Base-by-base conservation (phyloP, 495 filamentous ascomycete genomes). In the Talaromyces proteolyticus region DNA sequence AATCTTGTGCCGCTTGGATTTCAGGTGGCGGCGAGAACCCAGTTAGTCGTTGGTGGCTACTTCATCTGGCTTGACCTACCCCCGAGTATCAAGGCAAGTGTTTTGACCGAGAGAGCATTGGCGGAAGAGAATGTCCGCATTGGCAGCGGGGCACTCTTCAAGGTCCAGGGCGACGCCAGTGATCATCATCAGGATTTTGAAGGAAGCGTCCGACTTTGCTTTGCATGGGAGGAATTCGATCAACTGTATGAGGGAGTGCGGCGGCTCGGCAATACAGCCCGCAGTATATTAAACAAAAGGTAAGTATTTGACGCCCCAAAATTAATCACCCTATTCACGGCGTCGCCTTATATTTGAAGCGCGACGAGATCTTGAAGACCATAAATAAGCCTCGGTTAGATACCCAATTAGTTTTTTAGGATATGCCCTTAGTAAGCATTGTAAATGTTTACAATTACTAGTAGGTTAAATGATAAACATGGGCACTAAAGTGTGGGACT, bases 51-150 rank as follows among this genome's bases (percentile, higher is more conserved):
- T 0, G 89, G 89, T 0, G 90, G 90, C 0, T 94, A 89, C 63
- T 94, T 93, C 60, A 67, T 91, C 26, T 95, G 89, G 88, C 57
- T 93, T 16, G 65, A 67, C 7, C 64, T 95, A 16, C 86, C 87
- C 0, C 46, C 56, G 16, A 59, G 61, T 4, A 56, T 82, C 10
- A 64, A 57, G 18, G 82, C 81, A 2, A 61, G 61, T 24, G 74
- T 68, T n/a, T 69, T 94, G 12, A 78, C 80, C 10, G 52, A 70
- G 45, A 63, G 64, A 24, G 79, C 80, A 6, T 61, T 69, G 56
- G 59, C 67, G 3, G 72, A 82, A 42, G 78, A 85, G 59, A 79
- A 78, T 26, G 57, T 95, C 47, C 65, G 81, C 17, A 64, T 92
- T 7, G 82, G 78, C 0, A 65, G 75, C 5, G 89, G 87, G 2